These are phyloP conservation scores for Plenodomus biglobosus DNA, from an alignment of 2,329 filamentous ascomycete genomes.

Conservation along the genomic window DNA sequence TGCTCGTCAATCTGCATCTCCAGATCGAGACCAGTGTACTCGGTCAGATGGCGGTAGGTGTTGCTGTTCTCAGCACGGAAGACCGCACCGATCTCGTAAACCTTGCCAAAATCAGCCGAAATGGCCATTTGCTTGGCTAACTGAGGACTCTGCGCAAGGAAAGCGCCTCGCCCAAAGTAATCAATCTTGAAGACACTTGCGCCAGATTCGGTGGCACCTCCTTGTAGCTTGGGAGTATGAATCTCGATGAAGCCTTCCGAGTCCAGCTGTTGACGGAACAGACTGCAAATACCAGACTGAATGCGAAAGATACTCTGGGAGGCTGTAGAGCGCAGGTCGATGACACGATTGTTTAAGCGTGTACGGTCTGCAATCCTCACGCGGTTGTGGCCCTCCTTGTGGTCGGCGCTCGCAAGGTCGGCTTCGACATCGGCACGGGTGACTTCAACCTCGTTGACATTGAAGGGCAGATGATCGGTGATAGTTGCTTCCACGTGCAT, in stretches of 20 bases:
- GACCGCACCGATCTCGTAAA: conserved; percentile 87
- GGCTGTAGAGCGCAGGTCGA: conserved; percentile 81
- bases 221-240: conserved; percentile 89
- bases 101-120: conserved; percentile 81
- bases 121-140: conserved; percentile 92
- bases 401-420: conserved; percentile 53
- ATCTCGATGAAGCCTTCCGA: conserved; percentile 84
- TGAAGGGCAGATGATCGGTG: conserved; percentile 66
- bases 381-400: conserved; percentile 58
- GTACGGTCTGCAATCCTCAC: conserved; percentile 70
- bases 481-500: conserved; percentile 64
- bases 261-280: conserved; percentile 77
- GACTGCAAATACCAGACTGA: conserved; percentile 75
- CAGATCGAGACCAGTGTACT: conserved; percentile 89
- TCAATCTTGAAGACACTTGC: conserved; percentile 89
- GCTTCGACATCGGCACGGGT: conserved; percentile 58
- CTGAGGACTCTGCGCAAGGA: conserved; percentile 88
- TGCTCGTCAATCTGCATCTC: conserved; percentile 90
- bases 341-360: conserved; percentile 74
- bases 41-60: conserved; percentile 89
- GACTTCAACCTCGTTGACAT: conserved; percentile 69
- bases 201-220: conserved; percentile 85
- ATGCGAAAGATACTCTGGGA: conserved; percentile 88
- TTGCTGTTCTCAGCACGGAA: conserved; percentile 96
- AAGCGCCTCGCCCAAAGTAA: conserved; percentile 85